These are phyloP conservation scores for Dictyophora rubrovolvata DNA, from an alignment of 768 basidiomycete species.

Conservation along the genomic window DNA sequence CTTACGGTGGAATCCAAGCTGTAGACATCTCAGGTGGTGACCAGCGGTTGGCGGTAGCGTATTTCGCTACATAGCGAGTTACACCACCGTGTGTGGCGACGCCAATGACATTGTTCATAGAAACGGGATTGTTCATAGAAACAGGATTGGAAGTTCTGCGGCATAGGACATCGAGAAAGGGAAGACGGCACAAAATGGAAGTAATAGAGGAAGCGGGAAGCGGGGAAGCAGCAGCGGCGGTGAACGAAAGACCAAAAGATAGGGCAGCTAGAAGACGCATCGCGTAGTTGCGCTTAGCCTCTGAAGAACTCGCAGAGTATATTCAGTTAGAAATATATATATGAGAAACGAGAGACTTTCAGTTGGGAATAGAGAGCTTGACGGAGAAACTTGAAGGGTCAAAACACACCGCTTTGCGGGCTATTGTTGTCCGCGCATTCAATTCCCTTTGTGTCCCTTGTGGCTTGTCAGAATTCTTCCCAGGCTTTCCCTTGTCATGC, in stretches of 20 bases:
- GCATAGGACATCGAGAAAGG: background rate
- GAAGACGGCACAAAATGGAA: background rate
- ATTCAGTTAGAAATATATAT: background rate
- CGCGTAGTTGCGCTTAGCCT: background rate
- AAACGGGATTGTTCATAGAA: background rate
- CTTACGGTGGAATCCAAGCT: slow-evolving; percentile 57
- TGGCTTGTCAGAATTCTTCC: background rate
- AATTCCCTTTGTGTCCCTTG: background rate
- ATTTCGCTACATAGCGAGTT: slow-evolving; percentile 53
- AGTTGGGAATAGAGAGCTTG: too few species aligned
- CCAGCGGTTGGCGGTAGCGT: slow-evolving; percentile 58
- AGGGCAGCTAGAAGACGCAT: background rate
- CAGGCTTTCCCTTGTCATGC: too few species aligned
- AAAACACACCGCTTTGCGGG: too few species aligned
- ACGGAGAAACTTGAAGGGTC: too few species aligned
- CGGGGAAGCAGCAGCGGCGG: background rate
- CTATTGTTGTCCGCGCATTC: too few species aligned
- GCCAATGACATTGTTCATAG: background rate
- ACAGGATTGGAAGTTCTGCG: background rate
- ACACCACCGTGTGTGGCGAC: slow-evolving; percentile 29
- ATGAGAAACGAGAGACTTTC: background rate
- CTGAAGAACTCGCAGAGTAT: background rate
- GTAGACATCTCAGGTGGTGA: slow-evolving; percentile 40
- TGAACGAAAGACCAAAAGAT: background rate
- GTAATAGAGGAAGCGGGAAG: background rate